Base-by-base conservation (phyloP, 2,329 filamentous ascomycete genomes). In the Claviceps sorghi region DNA sequence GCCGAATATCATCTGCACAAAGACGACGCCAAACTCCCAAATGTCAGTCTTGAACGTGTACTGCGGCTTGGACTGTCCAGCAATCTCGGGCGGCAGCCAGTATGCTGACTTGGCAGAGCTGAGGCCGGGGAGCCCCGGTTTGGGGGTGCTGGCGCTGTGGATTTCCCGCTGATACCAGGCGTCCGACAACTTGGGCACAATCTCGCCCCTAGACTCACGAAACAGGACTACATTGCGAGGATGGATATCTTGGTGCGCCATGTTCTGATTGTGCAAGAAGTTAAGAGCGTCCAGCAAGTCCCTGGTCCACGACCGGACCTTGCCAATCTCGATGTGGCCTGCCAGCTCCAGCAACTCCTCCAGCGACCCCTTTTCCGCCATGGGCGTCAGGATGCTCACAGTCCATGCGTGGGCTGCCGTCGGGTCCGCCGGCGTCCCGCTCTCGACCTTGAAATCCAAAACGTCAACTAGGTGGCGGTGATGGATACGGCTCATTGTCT, bases 1-100 rank as follows among this genome's bases (percentile, higher is more conserved):
- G 2, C 93, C 93, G 64, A 96, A 91, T 3, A 93, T 78, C 88
- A 97, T 96, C 65, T 98, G 91, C 41, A 95, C 68, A 59, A 96
- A 86, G 5, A 96, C 79, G 32, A 96, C 80, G 4, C 93, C 93
- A 60, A 98, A 82, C 58, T 96, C 87, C 93, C 93, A 98, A 9
- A 97, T 80, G 64, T 97, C 93, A 0, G 88, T 88, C 65, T 95
- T 95, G 60, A 78, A 78, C 1, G 78, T 82, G 69, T 84, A 74
- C 65, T 84, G 73, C 32, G 76, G 76, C 30, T 78, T 83, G 54
- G 76, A 79, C 1, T 73, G 76, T 47, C 71, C 77, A 32, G 79
- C 77, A 49, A 89, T 76, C 67, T 95, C 89, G 1, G 89, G 86
- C 1, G 90, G 82, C 7, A 86, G 68, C 90, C 90, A 95, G 58